These are phyloP conservation scores for Paramyrothecium roridum DNA, from an alignment of 2,329 filamentous ascomycete species.

Conservation along the genomic window DNA sequence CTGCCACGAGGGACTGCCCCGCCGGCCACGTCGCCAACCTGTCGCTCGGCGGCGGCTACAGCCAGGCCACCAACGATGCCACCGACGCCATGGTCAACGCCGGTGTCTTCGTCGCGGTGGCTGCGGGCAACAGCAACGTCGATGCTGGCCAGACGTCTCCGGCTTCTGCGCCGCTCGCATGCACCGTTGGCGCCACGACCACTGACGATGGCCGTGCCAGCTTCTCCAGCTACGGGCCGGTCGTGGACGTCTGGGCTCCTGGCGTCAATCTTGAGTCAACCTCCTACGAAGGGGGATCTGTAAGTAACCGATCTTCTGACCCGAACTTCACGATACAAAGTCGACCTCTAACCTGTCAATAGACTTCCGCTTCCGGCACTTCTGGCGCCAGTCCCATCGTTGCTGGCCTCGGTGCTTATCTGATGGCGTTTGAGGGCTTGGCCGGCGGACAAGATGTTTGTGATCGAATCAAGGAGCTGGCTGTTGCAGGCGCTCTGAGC, in stretches of 20 bases:
- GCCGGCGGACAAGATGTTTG: constrained; percentile 37
- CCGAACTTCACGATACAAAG: background rate
- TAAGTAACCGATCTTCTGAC: background rate
- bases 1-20: constrained; percentile 11
- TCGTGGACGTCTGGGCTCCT: constrained; percentile 35
- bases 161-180: constrained; percentile 35
- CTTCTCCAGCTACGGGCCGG: constrained; percentile 42
- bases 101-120: constrained; percentile 36
- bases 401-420: constrained; percentile 83
- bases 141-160: constrained; percentile 39
- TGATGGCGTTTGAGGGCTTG: constrained; percentile 51
- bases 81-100: constrained; percentile 29
- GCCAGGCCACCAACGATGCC: constrained; percentile 30
- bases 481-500: constrained; percentile 68
- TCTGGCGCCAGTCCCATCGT: constrained; percentile 95
- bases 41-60: constrained; percentile 31
- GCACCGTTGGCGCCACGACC: constrained; percentile 43
- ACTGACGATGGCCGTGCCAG: constrained; percentile 27
- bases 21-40: constrained; percentile 36
- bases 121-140: constrained; percentile 36
- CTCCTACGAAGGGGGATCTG: constrained; percentile 11
- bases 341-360: background rate
- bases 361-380: constrained; percentile 75
- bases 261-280: constrained; percentile 33
- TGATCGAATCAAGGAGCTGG: constrained; percentile 47